Percentiles rank a stretch among this genome's conserved stretches.
Conservation (phyloP, 352 stramenopile species). For the Thraustotheca clavata region DNA sequence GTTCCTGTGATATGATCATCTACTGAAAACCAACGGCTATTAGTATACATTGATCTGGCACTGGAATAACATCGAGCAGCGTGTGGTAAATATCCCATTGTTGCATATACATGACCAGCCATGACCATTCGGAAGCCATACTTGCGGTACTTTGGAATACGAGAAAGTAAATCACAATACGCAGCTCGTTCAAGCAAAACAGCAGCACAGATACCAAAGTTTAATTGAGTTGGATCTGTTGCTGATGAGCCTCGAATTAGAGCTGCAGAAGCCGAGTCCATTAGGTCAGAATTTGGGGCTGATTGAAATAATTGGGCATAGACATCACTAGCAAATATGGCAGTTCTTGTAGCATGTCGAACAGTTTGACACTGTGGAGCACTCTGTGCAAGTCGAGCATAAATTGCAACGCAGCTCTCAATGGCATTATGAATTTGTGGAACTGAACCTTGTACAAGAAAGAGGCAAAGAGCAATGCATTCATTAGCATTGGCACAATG, state of each 20-base stretch:
- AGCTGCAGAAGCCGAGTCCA: constrained; percentile 73
- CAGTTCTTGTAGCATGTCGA: constrained; percentile 49
- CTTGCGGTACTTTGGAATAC: constrained; percentile 74
- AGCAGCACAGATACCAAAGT: constrained; percentile 61
- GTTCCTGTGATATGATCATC: constrained; percentile 87
- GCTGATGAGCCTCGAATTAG: constrained; percentile 69
- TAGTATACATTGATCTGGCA: constrained; percentile 69
- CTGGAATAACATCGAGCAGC: constrained; percentile 75
- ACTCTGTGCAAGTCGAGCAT: constrained; percentile 35
- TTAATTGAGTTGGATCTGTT: constrained; percentile 48
- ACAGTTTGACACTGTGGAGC: constrained; percentile 34
- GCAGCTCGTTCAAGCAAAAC: constrained; percentile 71
- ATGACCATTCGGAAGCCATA: constrained; percentile 87
- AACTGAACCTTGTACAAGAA: constrained; percentile 65
- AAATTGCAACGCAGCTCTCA: constrained; percentile 52
- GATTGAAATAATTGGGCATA: constrained; percentile 64
- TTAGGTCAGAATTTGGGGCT: constrained; percentile 76
- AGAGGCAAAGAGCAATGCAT: constrained; percentile 79
- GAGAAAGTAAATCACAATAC: constrained; percentile 62
- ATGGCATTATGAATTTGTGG: constrained; percentile 82
- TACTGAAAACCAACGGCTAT: constrained; percentile 73
- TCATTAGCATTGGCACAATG: constrained; percentile 81
- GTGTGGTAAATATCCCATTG: constrained; percentile 56
- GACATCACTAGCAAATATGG: constrained; percentile 73
- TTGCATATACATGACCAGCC: constrained; percentile 77